These are phyloP conservation scores for Aspergillus quadricinctus DNA, from an alignment of 2,329 filamentous ascomycete species.

Conservation along the genomic window DNA sequence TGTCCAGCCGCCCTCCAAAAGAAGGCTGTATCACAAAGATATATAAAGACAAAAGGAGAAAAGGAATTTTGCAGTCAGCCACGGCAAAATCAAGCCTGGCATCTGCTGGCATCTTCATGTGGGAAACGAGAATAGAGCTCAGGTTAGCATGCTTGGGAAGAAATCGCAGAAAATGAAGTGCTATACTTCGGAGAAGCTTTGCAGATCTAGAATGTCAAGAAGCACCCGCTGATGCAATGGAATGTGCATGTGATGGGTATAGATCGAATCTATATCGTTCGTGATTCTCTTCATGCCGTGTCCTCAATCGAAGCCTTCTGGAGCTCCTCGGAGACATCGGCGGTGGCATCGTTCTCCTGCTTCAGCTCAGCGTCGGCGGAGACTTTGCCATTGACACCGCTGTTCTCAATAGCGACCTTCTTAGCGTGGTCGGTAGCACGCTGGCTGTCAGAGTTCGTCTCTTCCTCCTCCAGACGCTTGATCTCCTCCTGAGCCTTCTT, in stretches of 20 bases:
- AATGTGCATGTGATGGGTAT: slow-evolving; percentile 1
- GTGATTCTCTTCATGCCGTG: slow-evolving; percentile 27
- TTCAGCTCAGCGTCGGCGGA: slow-evolving; percentile 51
- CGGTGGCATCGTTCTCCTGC: slow-evolving; percentile 56
- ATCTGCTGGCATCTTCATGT: background rate
- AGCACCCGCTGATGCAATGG: slow-evolving; percentile 16
- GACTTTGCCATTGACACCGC: slow-evolving; percentile 49
- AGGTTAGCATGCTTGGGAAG: background rate
- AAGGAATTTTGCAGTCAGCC: background rate
- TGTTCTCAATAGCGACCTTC: slow-evolving; percentile 50
- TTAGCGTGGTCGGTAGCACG: slow-evolving; percentile 48
- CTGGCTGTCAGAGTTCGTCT: slow-evolving; percentile 48
- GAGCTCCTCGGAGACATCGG: slow-evolving; percentile 57
- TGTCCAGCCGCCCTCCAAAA: background rate
- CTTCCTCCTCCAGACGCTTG: slow-evolving; percentile 72
- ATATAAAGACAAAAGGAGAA: slow-evolving; percentile 1
- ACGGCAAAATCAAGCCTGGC: background rate
- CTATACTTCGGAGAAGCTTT: slow-evolving; percentile 15
- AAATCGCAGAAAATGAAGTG: slow-evolving; percentile 14
- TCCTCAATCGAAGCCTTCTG: slow-evolving; percentile 60
- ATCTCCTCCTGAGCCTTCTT: slow-evolving; percentile 96
- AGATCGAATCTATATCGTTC: slow-evolving; percentile 6
- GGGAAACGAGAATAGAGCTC: background rate
- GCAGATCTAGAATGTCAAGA: slow-evolving; percentile 16
- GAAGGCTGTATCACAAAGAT: slow-evolving; percentile 2